phyloP scores from a whole-genome alignment of 2,329 filamentous ascomycete genomes.

The Botrytis aclada region DNA sequence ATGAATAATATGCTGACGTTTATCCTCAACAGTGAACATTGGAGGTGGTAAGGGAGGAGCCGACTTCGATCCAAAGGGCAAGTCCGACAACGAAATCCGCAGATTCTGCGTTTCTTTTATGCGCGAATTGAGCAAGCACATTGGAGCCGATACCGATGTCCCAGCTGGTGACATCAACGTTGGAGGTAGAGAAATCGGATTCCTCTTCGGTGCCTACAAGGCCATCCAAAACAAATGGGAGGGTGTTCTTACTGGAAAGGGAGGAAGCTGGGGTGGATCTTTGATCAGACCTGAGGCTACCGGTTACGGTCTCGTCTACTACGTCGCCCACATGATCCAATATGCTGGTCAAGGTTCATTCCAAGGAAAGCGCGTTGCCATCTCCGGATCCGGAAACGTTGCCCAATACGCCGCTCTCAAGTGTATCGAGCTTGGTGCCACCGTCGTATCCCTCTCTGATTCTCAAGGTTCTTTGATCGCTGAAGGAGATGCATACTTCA shows the following conservation, averaged over 20 bases:
- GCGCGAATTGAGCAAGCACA: constrained; percentile 92
- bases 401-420: constrained; percentile 97
- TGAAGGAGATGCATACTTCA: constrained; percentile 67
- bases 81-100: constrained; percentile 94
- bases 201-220: constrained; percentile 92
- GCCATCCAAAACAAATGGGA: constrained; percentile 87
- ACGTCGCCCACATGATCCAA: constrained; percentile 92
- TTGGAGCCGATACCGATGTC: constrained; percentile 92
- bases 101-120: constrained; percentile 97
- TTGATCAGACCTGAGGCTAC: constrained; percentile 96
- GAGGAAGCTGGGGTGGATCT: constrained; percentile 84
- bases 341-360: constrained; percentile 85
- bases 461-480: constrained; percentile 81
- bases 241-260: constrained; percentile 95
- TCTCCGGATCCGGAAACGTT: constrained; percentile 96
- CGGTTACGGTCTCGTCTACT: constrained; percentile 94
- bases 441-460: constrained; percentile 90
- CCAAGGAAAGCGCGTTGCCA: constrained; percentile 86
- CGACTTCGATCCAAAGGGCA: constrained; percentile 99
- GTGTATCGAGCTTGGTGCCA: constrained; percentile 91
- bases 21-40: constrained; percentile 66
- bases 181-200: constrained; percentile 86
- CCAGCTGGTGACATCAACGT: constrained; percentile 97
- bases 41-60: constrained; percentile 96
- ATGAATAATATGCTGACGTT: constrained; percentile 14